Evolutionary conservation across 2,329 filamentous ascomycete species (phyloP).

Genomic region (Hawksworthiomyces lignivorus): DNA sequence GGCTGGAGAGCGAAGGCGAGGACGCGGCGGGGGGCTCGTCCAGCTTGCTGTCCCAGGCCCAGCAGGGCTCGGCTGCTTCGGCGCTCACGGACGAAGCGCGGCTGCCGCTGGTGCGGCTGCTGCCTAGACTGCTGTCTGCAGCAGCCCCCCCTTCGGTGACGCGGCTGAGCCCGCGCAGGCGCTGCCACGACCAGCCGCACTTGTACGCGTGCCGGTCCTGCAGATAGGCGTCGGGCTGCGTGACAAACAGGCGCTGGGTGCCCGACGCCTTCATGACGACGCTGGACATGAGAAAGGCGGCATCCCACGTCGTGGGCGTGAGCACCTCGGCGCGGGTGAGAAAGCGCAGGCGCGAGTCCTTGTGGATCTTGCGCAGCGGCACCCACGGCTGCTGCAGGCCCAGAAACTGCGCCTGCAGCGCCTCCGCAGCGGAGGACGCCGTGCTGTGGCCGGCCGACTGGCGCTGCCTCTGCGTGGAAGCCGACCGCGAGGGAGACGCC

Average conservation of each 20-base stretch:
- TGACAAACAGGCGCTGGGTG: constrained; percentile 63
- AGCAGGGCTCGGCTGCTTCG: constrained; percentile 47
- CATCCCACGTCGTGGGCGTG: constrained; percentile 63
- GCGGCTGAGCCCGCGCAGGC: constrained; percentile 54
- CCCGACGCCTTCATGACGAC: constrained; percentile 65
- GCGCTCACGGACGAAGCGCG: not conserved
- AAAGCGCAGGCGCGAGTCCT: constrained; percentile 64
- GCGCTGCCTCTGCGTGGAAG: too few relatives aligned
- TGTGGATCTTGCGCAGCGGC: constrained; percentile 69
- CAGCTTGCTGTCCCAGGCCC: constrained; percentile 58
- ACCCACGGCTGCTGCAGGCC: constrained; percentile 63
- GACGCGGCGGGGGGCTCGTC: constrained; percentile 47
- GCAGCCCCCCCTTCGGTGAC: constrained; percentile 24
- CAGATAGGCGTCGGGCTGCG: constrained; percentile 65
- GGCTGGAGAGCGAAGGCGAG: not conserved
- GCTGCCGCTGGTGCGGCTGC: not conserved
- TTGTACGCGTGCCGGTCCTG: constrained; percentile 51
- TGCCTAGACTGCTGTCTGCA: not conserved
- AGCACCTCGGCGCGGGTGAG: constrained; percentile 65
- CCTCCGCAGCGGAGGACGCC: constrained; percentile 15
- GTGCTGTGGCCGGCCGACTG: constrained; percentile 6
- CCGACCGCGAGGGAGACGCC: constrained; percentile 22
- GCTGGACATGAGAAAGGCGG: constrained; percentile 59
- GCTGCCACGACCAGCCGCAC: constrained; percentile 63
- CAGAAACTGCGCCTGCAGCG: constrained; percentile 37